phyloP scores from a whole-genome alignment of 2,329 filamentous ascomycete genomes.

The Fusarium metavorans region DNA sequence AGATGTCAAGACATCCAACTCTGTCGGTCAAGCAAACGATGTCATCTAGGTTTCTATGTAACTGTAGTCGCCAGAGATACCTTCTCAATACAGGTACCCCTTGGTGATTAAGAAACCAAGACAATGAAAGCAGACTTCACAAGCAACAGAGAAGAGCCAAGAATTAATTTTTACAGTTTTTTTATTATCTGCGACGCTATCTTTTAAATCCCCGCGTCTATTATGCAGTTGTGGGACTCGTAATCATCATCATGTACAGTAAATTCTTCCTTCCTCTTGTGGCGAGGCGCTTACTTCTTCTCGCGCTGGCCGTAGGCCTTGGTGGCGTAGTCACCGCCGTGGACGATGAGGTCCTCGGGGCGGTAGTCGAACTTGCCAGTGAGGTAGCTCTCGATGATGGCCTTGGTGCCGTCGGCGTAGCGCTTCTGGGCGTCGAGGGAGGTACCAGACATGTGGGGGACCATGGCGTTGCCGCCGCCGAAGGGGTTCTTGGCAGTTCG shows the following conservation, averaged over 20 bases:
- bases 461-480: constrained; percentile 98
- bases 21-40: background rate
- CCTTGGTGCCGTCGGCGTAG: constrained; percentile 89
- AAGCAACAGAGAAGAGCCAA: background rate
- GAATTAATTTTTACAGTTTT: constrained; percentile 35
- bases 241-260: constrained; percentile 40
- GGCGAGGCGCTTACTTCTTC: constrained; percentile 49
- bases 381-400: constrained; percentile 92
- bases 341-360: constrained; percentile 90
- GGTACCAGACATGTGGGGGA: constrained; percentile 98
- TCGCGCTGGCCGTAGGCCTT: constrained; percentile 87
- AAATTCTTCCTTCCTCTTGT: constrained; percentile 28
- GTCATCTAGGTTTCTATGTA: background rate
- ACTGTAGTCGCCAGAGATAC: background rate
- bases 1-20: background rate
- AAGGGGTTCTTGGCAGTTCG: constrained; percentile 94
- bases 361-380: constrained; percentile 88
- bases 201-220: constrained; percentile 36
- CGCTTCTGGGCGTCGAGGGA: constrained; percentile 98
- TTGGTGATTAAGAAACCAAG: background rate
- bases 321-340: constrained; percentile 92
- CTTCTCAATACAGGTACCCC: background rate
- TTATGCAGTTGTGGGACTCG: constrained; percentile 33
- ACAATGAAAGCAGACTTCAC: background rate
- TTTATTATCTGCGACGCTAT: constrained; percentile 42